Evolutionary conservation across 441 rosid species (phyloP).

Genomic region (Sinapis alba): DNA sequence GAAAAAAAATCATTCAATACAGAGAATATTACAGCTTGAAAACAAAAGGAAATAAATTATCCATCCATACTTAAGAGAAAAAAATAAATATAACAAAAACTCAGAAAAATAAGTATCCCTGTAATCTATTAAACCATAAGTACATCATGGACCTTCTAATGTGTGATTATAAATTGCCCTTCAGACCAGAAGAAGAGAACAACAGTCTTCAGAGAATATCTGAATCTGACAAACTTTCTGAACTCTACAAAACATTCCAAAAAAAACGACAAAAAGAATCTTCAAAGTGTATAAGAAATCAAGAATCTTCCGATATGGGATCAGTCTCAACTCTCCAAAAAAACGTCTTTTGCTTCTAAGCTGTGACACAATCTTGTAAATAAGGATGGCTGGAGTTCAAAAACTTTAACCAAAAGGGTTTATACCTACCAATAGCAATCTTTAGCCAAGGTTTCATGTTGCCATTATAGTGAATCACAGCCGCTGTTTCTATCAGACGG

Average conservation of each 20-base stretch:
- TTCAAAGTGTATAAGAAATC: constrained; percentile 29
- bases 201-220: constrained; percentile 12
- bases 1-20: too few relatives aligned
- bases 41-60: too few relatives aligned
- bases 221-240: constrained; percentile 22
- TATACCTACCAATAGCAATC: constrained; percentile 76
- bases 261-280: constrained; percentile 18
- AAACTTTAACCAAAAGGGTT: constrained; percentile 81
- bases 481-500: constrained; percentile 86
- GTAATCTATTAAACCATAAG: constrained; percentile 21
- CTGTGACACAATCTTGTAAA: constrained; percentile 58
- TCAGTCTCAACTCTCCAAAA: constrained; percentile 20
- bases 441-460: constrained; percentile 97
- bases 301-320: constrained; percentile 31
- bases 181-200: background rate
- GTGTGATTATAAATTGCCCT: constrained; percentile 19
- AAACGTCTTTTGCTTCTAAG: constrained; percentile 26
- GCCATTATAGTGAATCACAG: constrained; percentile 90
- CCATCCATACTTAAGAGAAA: too few relatives aligned
- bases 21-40: too few relatives aligned
- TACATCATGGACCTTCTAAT: constrained; percentile 22
- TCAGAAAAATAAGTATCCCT: background rate
- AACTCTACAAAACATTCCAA: constrained; percentile 31
- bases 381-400: constrained; percentile 73
- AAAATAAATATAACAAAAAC: constrained; percentile 24